Base-by-base conservation (phyloP, 352 stramenopile genomes). In the Elongisporangium senticosum region DNA sequence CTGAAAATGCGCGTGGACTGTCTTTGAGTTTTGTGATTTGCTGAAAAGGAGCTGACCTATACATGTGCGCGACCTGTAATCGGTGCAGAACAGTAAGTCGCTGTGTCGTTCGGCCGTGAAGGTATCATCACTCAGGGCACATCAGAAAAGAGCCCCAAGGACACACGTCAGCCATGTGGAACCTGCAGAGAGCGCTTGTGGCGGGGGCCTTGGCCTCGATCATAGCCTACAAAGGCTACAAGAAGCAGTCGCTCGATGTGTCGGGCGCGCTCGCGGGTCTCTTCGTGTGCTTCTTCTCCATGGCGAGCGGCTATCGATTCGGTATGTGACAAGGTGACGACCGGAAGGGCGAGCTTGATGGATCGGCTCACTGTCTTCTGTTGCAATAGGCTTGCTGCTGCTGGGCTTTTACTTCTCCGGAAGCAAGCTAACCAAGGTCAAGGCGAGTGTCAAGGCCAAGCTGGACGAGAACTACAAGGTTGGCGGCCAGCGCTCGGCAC, bases 321-420 rank as follows among this genome's bases (percentile, higher is more conserved):
- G 82, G 82, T 89, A 61, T 73, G 17, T 21, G 22, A 20, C 39
- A 82, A 4, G 24, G 82, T 20, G 33, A 10, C 33, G 49, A 10
- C 23, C 21, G 1, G 13, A 4, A 43, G 14, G 21, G 1, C 14
- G 39, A 7, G 48, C 40, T 15, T 23, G 53, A 50, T n/a, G 23
- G 58, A 52, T 50, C 15, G 43, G 21, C 55, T 60, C 62, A 56
- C 59, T 56, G 8, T 28, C 24, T 61, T 33, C 19, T 53, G 11
- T 58, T 33, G 20, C 50, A 13, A 6, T 39, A 91, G 87, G 87
- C 11, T 51, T 83, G 23, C 56, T 95, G 55, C 70, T 96, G 15
- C 68, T 96, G 26, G 77, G 71, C 26, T 96, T 97, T 58, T 96
- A 96, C 69, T 83, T 90, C 53, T 87, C 86, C 11, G 77, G 84